phyloP scores from a whole-genome alignment of 1,284 basidiomycete species.

The Ustilago hordei region DNA sequence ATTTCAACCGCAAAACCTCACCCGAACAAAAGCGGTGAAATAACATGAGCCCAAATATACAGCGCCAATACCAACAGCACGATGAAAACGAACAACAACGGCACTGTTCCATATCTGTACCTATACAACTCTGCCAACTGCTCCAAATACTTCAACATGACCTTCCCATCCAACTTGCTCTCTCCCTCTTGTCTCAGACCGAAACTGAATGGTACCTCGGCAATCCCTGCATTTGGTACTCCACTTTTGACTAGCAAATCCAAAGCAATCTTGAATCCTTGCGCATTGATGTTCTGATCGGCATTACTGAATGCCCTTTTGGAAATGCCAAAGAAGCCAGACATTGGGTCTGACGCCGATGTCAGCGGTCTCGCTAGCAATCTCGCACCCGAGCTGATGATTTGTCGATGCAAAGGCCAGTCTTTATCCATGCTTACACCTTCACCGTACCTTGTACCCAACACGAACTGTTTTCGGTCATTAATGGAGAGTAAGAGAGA shows the following conservation, averaged over 20 bases:
- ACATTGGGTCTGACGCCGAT: constrained; percentile 72
- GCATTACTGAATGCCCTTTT: constrained; percentile 61
- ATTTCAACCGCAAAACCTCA: background rate
- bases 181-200: constrained; percentile 46
- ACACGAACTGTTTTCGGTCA: constrained; percentile 69
- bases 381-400: constrained; percentile 72
- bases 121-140: constrained; percentile 47
- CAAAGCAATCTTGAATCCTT: constrained; percentile 55
- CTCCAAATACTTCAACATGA: constrained; percentile 53
- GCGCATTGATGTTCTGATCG: constrained; percentile 43
- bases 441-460: constrained; percentile 72
- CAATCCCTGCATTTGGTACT: constrained; percentile 31
- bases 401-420: constrained; percentile 72
- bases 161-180: constrained; percentile 47
- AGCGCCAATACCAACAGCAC: constrained; percentile 24
- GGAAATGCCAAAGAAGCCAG: constrained; percentile 72
- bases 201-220: constrained; percentile 50
- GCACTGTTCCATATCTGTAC: constrained; percentile 38
- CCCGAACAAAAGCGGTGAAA: constrained; percentile 19
- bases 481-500: constrained; percentile 70
- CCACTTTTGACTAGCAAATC: constrained; percentile 48
- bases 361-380: constrained; percentile 71
- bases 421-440: constrained; percentile 72
- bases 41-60: constrained; percentile 32
- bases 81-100: constrained; percentile 24